Evolutionary conservation across 192 early-diverging fungal species (phyloP), one percentile per base, ranked within the genome.

Genomic region (Linnemannia schmuckeri): DNA sequence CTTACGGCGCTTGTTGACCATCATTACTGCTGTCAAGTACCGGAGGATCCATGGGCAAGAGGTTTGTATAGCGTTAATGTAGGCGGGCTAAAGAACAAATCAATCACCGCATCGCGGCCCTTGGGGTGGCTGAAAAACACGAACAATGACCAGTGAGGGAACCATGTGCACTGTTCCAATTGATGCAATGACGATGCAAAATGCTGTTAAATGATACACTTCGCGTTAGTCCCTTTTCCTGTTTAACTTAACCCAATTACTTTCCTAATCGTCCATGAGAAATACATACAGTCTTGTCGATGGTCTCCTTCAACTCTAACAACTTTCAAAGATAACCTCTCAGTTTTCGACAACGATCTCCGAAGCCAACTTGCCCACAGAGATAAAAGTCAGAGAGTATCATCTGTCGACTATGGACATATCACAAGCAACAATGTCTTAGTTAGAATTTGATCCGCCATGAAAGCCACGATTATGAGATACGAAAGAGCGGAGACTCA

Each of bases 111-210:
- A 90, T 99, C 98, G 68, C 96, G 96, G 41, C 98, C 97, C 90
- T 96, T 96, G 75, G 97, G 96, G 90, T 99, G 98, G 92, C 98
- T 98, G 91, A 99, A 99, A 92, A 97, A 99, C 49, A 99, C 97
- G 90, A 99, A 99, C 77, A 99, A 92, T 37, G 97, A 96, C 97
- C 97, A 98, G 93, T 99, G 98, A 88, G 99, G 92, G 73, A 99
- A 90, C 96, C 97, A 98, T 66, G 94, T 93, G 77, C 97, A 94
- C 89, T 97, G 96, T 87, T 98, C 94, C 61, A 99, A 93, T 88
- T 98, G 97, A 70, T 96, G 95, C 24, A 95, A 90, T 46, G 96
- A 94, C 69, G 93, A 91, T 54, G 91, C 85, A 81, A 95, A 95
- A 88, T 90, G 92, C 93, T 94, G 77, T 41, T 44, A 37, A 2